phyloP scores from a whole-genome alignment of 2,329 filamentous ascomycete genomes.

The Ophiosphaerella herpotricha region DNA sequence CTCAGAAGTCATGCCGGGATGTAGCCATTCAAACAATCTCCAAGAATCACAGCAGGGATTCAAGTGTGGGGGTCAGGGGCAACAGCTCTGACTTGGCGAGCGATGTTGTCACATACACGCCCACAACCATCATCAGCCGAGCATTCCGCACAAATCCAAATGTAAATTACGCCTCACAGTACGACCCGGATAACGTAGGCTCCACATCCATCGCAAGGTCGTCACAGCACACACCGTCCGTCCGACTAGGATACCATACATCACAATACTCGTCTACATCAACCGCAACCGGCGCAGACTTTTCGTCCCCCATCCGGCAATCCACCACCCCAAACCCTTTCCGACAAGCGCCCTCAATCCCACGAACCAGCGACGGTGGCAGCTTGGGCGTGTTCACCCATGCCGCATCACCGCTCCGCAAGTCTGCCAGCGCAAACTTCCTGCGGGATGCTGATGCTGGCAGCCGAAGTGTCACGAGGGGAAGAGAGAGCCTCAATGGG shows the following conservation, averaged over 20 bases:
- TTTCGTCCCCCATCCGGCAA: constrained; percentile 54
- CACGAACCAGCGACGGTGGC: constrained; percentile 68
- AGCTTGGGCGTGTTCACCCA: constrained; percentile 81
- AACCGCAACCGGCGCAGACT: constrained; percentile 42
- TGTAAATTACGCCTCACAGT: constrained; percentile 73
- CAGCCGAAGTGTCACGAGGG: constrained; percentile 11
- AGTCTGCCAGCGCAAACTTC: constrained; percentile 67
- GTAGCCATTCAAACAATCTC: constrained; percentile 76
- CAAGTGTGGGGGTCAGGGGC: constrained; percentile 46
- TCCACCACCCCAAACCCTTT: constrained; percentile 54
- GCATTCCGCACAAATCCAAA: constrained; percentile 84
- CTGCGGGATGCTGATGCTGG: constrained; percentile 34
- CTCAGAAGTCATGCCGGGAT: constrained; percentile 78
- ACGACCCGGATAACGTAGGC: constrained; percentile 66
- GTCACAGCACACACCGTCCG: constrained; percentile 31
- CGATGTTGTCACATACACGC: constrained; percentile 66
- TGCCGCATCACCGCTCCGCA: constrained; percentile 80
- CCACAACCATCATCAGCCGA: constrained; percentile 66
- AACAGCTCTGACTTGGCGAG: constrained; percentile 49
- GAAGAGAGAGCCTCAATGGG: constrained; percentile 25
- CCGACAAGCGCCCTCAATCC: constrained; percentile 57
- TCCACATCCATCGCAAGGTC: constrained; percentile 21
- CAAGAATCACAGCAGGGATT: constrained; percentile 37
- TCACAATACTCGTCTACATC: constrained; percentile 45
- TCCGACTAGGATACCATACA: constrained; percentile 27